phyloP scores from a whole-genome alignment of 2,329 filamentous ascomycete genomes.

The Boeremia lycopersici region DNA sequence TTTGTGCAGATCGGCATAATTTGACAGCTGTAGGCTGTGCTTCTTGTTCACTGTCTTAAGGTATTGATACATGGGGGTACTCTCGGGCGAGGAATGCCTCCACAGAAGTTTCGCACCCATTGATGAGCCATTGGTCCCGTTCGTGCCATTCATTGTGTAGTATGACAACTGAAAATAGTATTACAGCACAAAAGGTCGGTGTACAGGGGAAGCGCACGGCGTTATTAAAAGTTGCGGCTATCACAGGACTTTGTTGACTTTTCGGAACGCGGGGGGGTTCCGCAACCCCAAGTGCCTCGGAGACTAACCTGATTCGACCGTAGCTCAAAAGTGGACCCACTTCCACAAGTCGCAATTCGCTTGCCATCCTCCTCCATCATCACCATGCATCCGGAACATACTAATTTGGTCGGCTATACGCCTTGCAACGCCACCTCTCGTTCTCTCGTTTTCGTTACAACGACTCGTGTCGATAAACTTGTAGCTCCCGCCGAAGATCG shows the following conservation, averaged over 20 bases:
- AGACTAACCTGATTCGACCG: neutral
- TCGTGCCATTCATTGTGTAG: conserved; percentile 16
- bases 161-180: neutral
- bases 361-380: neutral
- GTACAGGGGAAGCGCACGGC: neutral
- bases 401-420: neutral
- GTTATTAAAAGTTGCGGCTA: conserved; percentile 5
- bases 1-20: conserved; percentile 76
- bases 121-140: conserved; percentile 25
- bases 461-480: too few relatives aligned
- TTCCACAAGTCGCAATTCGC: neutral
- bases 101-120: conserved; percentile 58
- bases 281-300: neutral
- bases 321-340: neutral
- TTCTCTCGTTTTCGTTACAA: too few relatives aligned
- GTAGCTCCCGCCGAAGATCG: too few relatives aligned
- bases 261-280: neutral
- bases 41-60: conserved; percentile 71
- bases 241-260: conserved; percentile 12
- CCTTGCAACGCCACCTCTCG: neutral
- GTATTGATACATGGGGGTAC: conserved; percentile 75
- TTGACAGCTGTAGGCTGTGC: conserved; percentile 65
- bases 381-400: neutral
- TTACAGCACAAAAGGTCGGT: neutral
- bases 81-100: conserved; percentile 69